Evolutionary conservation across 2,329 filamentous ascomycete genomes (phyloP).

Genomic region (Amylocarpus encephaloides): DNA sequence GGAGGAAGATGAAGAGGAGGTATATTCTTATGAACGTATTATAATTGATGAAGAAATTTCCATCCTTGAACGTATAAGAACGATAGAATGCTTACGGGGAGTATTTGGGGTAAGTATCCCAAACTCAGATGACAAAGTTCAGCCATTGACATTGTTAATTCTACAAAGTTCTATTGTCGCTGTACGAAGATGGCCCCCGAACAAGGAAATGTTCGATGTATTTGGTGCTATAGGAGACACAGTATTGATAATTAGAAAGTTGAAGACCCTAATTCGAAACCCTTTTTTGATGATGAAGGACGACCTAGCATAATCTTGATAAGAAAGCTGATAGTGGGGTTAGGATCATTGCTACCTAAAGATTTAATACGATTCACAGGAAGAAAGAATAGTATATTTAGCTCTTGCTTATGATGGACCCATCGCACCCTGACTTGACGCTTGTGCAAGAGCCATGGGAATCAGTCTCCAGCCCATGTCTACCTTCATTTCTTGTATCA

Average conservation of each 20-base stretch:
- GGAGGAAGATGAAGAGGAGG: conserved; percentile 1
- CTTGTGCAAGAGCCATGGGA: no score
- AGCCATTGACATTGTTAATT: conserved; percentile 2
- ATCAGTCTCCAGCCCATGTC: no score
- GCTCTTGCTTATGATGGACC: no score
- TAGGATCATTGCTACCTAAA: no score
- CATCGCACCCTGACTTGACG: no score
- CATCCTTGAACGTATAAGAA: conserved; percentile 3
- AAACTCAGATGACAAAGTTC: not conserved
- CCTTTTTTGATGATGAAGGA: conserved; percentile 14
- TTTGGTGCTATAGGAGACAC: conserved; percentile 16
- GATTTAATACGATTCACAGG: no score
- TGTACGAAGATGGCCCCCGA: conserved; percentile 12
- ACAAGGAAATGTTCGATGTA: conserved; percentile 11
- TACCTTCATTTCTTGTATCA: no score
- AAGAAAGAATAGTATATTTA: no score
- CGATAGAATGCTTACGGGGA: not conserved
- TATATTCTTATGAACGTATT: conserved; percentile 7
- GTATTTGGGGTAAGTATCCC: not conserved
- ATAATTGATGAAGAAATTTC: not conserved
- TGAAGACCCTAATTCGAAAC: conserved; percentile 4
- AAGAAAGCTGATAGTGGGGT: no score
- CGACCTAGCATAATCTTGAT: no score
- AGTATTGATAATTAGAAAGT: conserved; percentile 7
- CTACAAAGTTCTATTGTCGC: conserved; percentile 15